phyloP scores from a whole-genome alignment of 1,139 yeast genomes.

The Yamadazyma songkhlaensis region DNA sequence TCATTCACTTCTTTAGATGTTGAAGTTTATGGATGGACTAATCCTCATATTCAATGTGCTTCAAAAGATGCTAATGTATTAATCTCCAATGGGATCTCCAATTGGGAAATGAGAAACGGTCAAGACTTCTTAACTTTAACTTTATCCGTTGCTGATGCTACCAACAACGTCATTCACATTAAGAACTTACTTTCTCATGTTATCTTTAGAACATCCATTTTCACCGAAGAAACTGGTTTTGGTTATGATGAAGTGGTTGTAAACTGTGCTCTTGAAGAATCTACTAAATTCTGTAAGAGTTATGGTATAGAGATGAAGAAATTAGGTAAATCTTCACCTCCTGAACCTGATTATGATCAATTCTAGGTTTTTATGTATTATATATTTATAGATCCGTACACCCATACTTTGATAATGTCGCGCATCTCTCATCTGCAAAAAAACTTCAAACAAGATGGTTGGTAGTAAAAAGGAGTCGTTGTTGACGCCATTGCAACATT shows the following conservation, averaged over 20 bases:
- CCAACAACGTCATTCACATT: slow-evolving; percentile 31
- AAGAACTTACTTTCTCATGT: slow-evolving; percentile 25
- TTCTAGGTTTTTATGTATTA: too few species aligned
- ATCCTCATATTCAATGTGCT: slow-evolving; percentile 25
- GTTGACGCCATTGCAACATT: slow-evolving; percentile 35
- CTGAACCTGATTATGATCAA: slow-evolving; percentile 11
- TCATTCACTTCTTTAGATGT: slow-evolving; percentile 35
- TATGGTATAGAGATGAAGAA: slow-evolving; percentile 19
- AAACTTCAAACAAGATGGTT: background rate
- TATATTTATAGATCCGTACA: too few species aligned
- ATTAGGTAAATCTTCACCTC: slow-evolving; percentile 13
- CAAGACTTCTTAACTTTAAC: slow-evolving; percentile 32
- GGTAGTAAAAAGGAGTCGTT: background rate
- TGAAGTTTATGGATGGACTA: slow-evolving; percentile 31
- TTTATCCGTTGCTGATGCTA: slow-evolving; percentile 35
- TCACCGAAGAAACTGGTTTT: slow-evolving; percentile 5
- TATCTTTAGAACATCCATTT: slow-evolving; percentile 14
- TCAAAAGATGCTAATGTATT: slow-evolving; percentile 28
- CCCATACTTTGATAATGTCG: too few species aligned
- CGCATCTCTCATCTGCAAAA: too few species aligned
- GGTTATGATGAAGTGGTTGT: slow-evolving; percentile 30
- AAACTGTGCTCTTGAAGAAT: slow-evolving; percentile 27
- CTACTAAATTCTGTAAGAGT: slow-evolving; percentile 19
- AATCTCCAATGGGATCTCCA: slow-evolving; percentile 37
- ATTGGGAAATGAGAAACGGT: slow-evolving; percentile 20